Conservation (phyloP, 176 grass and related monocot genomes). For the Oryza longistaminata region DNA sequence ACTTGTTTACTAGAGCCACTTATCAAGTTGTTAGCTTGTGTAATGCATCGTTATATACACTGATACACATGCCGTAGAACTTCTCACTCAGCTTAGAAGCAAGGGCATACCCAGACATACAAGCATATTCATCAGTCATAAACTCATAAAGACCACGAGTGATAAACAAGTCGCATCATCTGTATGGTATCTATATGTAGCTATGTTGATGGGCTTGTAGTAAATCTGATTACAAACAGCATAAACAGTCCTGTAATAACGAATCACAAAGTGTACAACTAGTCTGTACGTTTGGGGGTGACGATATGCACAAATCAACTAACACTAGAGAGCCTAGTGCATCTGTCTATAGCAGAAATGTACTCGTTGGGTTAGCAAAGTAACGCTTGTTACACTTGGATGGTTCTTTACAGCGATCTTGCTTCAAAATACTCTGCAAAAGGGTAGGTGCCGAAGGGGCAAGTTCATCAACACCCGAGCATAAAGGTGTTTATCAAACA, state of each 20-base stretch:
- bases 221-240: not conserved
- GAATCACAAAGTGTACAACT: no score
- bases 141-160: not conserved
- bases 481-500: conserved; percentile 55
- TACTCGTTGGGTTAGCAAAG: conserved; percentile 75
- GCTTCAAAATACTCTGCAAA: conserved; percentile 49
- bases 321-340: not conserved
- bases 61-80: no score
- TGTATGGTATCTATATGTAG: no score
- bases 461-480: conserved; percentile 49
- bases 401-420: conserved; percentile 7
- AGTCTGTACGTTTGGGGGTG: no score
- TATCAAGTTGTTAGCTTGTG: no score
- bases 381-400: conserved; percentile 55
- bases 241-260: no score
- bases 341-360: conserved; percentile 39
- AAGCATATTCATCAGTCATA: no score
- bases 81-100: not conserved
- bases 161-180: not conserved
- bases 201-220: not conserved
- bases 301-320: no score
- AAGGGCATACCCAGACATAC: no score
- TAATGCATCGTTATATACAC: no score
- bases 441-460: conserved; percentile 52
- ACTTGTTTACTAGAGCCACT: no score